A percentile compares a stretch with the other conserved stretches of the same genome.
Evolutionary conservation across 768 basidiomycete genomes (phyloP).

Genomic region (Gymnopilus dilepis): DNA sequence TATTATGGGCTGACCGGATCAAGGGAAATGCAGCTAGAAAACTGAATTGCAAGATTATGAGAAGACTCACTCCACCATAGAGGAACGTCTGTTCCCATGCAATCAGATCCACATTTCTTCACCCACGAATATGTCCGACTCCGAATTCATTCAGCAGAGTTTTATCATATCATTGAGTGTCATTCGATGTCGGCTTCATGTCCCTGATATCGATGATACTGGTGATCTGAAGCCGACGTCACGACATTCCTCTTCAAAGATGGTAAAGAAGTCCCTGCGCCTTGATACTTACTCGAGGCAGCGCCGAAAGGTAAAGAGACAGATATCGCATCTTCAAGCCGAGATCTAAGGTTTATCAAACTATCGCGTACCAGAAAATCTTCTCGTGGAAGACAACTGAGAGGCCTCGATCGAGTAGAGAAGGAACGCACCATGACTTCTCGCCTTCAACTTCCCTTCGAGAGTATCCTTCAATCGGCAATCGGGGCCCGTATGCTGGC

Average conservation of each 20-base stretch:
- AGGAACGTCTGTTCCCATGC: constrained; percentile 9
- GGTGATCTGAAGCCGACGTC: not conserved
- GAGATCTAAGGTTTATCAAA: constrained; percentile 17
- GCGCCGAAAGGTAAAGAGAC: not conserved
- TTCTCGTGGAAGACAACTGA: not conserved
- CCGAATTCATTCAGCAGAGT: not conserved
- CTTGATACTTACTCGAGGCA: not conserved
- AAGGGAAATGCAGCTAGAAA: constrained; percentile 6
- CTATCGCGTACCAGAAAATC: not conserved
- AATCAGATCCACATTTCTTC: constrained; percentile 2
- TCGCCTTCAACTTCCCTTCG: not conserved
- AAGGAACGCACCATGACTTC: not conserved
- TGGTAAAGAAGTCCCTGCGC: constrained; percentile 4
- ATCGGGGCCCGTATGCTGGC: constrained; percentile 1
- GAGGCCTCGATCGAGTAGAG: not conserved
- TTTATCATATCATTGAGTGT: constrained; percentile 1
- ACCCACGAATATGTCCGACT: constrained; percentile 23
- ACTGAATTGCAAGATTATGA: constrained; percentile 2
- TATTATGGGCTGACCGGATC: constrained; percentile 17
- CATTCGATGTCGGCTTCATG: not conserved
- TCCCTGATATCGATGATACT: constrained; percentile 4
- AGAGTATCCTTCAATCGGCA: not conserved
- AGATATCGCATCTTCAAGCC: not conserved
- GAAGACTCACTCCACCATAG: not conserved
- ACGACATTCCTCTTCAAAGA: constrained; percentile 1